Percentiles rank a stretch among this genome's conserved stretches.
These are phyloP conservation scores for Cordyceps cicadae DNA, from an alignment of 2,329 filamentous ascomycete species.

Conservation along the genomic window DNA sequence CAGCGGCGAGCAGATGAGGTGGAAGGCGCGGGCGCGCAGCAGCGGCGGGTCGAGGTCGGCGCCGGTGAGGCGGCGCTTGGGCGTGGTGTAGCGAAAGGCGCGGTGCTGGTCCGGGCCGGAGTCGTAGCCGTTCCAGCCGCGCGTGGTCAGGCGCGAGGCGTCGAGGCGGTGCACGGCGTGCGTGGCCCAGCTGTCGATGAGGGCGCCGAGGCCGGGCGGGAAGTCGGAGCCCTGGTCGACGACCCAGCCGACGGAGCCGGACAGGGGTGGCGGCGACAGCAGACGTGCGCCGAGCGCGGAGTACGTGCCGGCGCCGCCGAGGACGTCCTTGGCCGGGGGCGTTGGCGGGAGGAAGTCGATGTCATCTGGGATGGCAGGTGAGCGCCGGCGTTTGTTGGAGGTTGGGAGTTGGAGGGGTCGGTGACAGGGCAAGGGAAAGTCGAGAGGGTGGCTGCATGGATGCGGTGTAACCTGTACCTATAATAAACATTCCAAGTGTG, in stretches of 20 bases:
- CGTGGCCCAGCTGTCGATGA: slow-evolving; percentile 69
- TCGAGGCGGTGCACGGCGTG: slow-evolving; percentile 61
- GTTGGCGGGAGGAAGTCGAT: slow-evolving; percentile 74
- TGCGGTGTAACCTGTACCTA: slow-evolving; percentile 37
- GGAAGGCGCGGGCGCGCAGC: slow-evolving; percentile 68
- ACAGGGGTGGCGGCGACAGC: slow-evolving; percentile 62
- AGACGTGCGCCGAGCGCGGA: slow-evolving; percentile 82
- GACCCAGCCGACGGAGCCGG: slow-evolving; percentile 74
- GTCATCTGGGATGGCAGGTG: slow-evolving; percentile 54
- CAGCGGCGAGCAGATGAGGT: slow-evolving; percentile 74
- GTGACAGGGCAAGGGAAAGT: not conserved
- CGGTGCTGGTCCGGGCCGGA: slow-evolving; percentile 52
- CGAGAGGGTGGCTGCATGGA: not conserved
- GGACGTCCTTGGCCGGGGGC: slow-evolving; percentile 61
- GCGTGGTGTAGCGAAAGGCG: slow-evolving; percentile 80
- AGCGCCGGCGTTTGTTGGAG: not conserved
- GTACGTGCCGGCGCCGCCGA: slow-evolving; percentile 86
- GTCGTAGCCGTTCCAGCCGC: slow-evolving; percentile 87
- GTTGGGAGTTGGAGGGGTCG: not conserved
- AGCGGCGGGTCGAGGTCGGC: slow-evolving; percentile 59
- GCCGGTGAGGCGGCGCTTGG: slow-evolving; percentile 73
- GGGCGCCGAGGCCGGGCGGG: slow-evolving; percentile 52
- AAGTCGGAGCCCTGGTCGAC: slow-evolving; percentile 88
- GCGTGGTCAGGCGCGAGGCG: slow-evolving; percentile 64
- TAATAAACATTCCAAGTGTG: slow-evolving; percentile 66